Evolutionary conservation across 1,284 basidiomycete genomes (phyloP), one percentile per base, ranked within the genome.

Genomic region (Ceratobasidium theobromae): DNA sequence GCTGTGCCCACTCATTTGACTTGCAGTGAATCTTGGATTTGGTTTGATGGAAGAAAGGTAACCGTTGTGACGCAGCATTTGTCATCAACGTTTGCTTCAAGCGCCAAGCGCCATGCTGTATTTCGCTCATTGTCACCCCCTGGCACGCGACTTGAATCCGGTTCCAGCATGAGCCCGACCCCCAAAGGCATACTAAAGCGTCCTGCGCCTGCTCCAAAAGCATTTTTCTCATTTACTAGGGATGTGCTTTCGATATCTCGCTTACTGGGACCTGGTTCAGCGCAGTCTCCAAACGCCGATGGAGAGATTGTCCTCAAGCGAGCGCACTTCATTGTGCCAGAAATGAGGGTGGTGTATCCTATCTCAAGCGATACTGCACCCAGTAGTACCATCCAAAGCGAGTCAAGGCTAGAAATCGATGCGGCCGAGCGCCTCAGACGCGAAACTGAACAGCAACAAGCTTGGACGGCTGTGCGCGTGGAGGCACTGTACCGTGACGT

Each of bases 261-360:
- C n/a, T 41, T 62, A 40, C 41, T 53, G n/a, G 58, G 57, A 33
- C 54, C 66, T 0, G 65, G 35, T 8, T 18, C 53, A 28, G 46
- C 49, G 16, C 52, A 66, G 23, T 43, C 43, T 6, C 16, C 16
- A 16, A 38, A 38, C 14, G 32, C 60, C 2, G 55, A 48, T 27
- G 60, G 57, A 12, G 62, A 65, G n/a, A 71, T 75, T 71, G 84
- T 90, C 4, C 81, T 95, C 68, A 93, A 90, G 74, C 80, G 90
- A 58, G 91, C 91, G 0, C 90, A 94, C 71, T 95, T 93, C 73
- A 89, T 93, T 70, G 79, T 95, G 1, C 91, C 90, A 0, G 84
- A 88, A 72, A 84, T 94, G 72, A 85, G 85, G 33, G 91, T 87
- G 25, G 86, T 93, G 27, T 96, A 95, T 74, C 91, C 91, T 0